Base-by-base conservation (phyloP, 257 asterid species). In the Solanum lycopersicoides region DNA sequence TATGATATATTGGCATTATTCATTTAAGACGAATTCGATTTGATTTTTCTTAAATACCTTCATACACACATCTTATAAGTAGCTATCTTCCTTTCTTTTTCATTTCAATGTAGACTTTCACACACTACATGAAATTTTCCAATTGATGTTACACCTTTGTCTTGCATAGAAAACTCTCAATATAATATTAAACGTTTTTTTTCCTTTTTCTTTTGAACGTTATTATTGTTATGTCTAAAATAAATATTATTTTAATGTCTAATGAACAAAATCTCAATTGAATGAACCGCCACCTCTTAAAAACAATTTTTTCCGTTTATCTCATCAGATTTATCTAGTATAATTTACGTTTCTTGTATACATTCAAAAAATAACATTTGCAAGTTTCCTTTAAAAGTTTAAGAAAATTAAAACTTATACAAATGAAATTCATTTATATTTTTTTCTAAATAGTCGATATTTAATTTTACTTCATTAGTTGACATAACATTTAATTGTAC, bases 321-420 rank as follows among this genome's bases (percentile, higher is more conserved):
- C 1, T 0, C 5, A 20, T 9, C 5, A 20, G 4, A 20, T 5
- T 59, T 59, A 0, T 3, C 9, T 59, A 3, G 13, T 20, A 4
- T 59, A 5, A 59, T 59, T 20, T 59, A 50, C 8, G 14, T 15
- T 50, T 0, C 16, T 50, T 50, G 5, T 60, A 1, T 4, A 12
- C 1, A 23, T 2, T 4, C 2, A 60, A 60, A 60, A 60, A 1
- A 60, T 23, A 60, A 2, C 3, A 23, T 9, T 23, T 21, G 1
- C 12, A 21, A 21, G 21, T 9, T 21, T 9, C 10, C 1, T 21
- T 21, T 2, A 9, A 9, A 21, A 9, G 1, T 53, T 16, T 20
- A n/a, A 21, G 2, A 1, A 66, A 66, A 66, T 14, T 14, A 50
- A 50, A 50, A 6, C 5, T 14, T 14, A 50, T 12, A 5, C 9